Percentiles rank a stretch among this genome's conserved stretches.
phyloP scores from a whole-genome alignment of 805 yeast species.

The Debaryomyces prosopidis region DNA sequence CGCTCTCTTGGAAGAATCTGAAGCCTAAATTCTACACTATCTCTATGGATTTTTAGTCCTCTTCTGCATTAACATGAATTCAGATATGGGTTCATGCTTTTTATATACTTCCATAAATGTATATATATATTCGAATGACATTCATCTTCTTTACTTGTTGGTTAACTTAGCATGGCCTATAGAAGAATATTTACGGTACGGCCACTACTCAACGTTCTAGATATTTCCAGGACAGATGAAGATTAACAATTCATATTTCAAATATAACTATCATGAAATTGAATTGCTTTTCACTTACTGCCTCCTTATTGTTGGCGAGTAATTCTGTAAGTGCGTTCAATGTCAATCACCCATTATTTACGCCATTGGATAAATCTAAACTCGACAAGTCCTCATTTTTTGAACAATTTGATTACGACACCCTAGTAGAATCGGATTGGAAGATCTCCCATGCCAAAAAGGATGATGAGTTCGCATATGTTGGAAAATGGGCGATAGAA shows the following conservation, averaged over 20 bases:
- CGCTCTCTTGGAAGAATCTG: constrained; percentile 40
- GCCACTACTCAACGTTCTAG: too few species aligned
- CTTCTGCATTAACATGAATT: background rate
- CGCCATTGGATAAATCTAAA: constrained; percentile 33
- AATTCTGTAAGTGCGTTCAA: background rate
- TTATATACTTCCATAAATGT: background rate
- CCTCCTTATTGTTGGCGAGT: background rate
- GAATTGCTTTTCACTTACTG: background rate
- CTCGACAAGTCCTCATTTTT: constrained; percentile 51
- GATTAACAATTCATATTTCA: background rate
- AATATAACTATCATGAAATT: background rate
- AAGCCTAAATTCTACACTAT: constrained; percentile 19
- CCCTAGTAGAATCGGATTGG: constrained; percentile 33
- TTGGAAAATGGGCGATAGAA: constrained; percentile 76
- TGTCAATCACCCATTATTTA: constrained; percentile 16
- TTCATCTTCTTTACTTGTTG: too few species aligned
- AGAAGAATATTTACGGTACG: too few species aligned
- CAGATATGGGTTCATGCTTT: background rate
- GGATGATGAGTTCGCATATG: constrained; percentile 57
- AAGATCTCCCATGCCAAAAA: constrained; percentile 56
- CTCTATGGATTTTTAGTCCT: background rate
- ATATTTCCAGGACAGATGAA: background rate
- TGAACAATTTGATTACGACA: constrained; percentile 55
- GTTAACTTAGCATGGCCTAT: too few species aligned
- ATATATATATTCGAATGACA: background rate